Conservation (phyloP, 345 rosid species). For the Sonneratia alba region DNA sequence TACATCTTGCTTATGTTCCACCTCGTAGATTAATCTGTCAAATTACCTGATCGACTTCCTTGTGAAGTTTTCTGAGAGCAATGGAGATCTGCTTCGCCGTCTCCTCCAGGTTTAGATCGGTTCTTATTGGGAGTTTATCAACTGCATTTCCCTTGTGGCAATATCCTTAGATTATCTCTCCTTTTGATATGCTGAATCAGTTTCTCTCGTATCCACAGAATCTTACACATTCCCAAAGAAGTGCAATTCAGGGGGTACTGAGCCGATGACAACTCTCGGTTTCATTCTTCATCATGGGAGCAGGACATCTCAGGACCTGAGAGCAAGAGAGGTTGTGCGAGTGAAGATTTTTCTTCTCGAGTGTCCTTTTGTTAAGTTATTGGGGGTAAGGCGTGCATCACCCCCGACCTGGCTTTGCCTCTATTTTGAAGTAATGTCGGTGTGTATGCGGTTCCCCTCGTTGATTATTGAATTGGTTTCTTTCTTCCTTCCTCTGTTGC, state of each 20-base stretch:
- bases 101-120: constrained; percentile 53
- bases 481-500: background rate
- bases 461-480: background rate
- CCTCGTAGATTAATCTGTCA: constrained; percentile 61
- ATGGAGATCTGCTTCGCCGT: constrained; percentile 41
- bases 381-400: background rate
- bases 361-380: background rate
- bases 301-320: background rate
- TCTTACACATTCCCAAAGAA: constrained; percentile 39
- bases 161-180: background rate
- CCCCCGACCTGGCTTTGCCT: background rate
- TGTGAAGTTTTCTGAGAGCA: constrained; percentile 37
- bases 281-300: background rate
- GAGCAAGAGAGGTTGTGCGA: constrained; percentile 1
- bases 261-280: constrained; percentile 15
- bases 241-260: constrained; percentile 39
- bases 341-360: background rate
- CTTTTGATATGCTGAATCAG: background rate
- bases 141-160: background rate
- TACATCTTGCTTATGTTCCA: constrained; percentile 4
- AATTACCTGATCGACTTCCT: constrained; percentile 59
- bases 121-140: background rate
- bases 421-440: background rate
- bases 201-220: constrained; percentile 30
- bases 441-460: background rate